These are phyloP conservation scores for Lyophyllum decastes DNA, from an alignment of 768 basidiomycete genomes.

Conservation along the genomic window DNA sequence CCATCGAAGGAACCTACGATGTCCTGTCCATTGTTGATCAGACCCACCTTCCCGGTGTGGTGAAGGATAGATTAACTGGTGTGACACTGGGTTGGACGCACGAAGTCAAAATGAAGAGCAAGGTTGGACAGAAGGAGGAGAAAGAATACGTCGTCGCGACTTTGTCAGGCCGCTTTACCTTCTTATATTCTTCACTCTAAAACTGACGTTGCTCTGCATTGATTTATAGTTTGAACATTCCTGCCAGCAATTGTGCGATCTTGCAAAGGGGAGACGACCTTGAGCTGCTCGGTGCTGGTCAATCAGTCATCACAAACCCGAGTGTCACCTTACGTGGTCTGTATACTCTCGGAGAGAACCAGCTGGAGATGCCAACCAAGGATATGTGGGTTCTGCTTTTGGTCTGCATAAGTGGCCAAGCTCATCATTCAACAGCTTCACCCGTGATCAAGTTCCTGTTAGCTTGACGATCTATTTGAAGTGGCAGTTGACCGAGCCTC, in stretches of 20 bases:
- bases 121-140: slow-evolving; percentile 38
- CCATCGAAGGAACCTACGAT: slow-evolving; percentile 74
- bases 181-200: not conserved
- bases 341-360: slow-evolving; percentile 82
- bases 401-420: not conserved
- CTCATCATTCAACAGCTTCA: slow-evolving; percentile 51
- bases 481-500: slow-evolving; percentile 58
- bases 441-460: slow-evolving; percentile 86
- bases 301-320: slow-evolving; percentile 83
- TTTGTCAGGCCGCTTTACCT: slow-evolving; percentile 50
- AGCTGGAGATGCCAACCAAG: slow-evolving; percentile 86
- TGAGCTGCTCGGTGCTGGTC: slow-evolving; percentile 76
- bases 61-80: slow-evolving; percentile 65
- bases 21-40: slow-evolving; percentile 85
- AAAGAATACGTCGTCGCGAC: slow-evolving; percentile 78
- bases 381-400: slow-evolving; percentile 59
- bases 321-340: slow-evolving; percentile 80
- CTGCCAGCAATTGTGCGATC: slow-evolving; percentile 86
- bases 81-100: slow-evolving; percentile 70
- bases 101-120: slow-evolving; percentile 78
- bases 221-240: slow-evolving; percentile 72
- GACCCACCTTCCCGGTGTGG: slow-evolving; percentile 64
- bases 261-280: slow-evolving; percentile 81
- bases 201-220: slow-evolving; percentile 9
- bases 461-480: slow-evolving; percentile 83